Evolutionary conservation across 306 rosid genomes (phyloP), one percentile per base, ranked within the genome.

Genomic region (Erythrophleum fordii): DNA sequence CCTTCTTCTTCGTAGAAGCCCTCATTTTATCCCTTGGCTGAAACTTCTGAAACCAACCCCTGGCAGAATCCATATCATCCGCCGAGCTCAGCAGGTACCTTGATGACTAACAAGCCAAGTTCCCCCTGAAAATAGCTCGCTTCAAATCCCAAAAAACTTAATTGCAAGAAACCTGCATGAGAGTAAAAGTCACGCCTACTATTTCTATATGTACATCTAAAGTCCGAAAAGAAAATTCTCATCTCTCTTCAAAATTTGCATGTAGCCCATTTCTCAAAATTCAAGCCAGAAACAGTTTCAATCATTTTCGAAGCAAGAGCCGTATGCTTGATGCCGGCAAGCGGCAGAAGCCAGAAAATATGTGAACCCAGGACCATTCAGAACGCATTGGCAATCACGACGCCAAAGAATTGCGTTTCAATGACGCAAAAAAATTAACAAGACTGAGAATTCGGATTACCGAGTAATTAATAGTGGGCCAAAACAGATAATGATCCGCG

Each of bases 31-130:
- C 99, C 35, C 94, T 88, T 5, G 97, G 97, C 65, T 95, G 98
- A 81, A 95, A 90, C 90, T 93, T 93, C 5, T 86, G 91, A 51
- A 93, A 71, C 99, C 99, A 95, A 78, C 94, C 89, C 86, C 98
- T 86, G 3, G 99, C 92, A 5, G 97, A 95, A 89, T 95, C 99
- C 99, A 95, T 95, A 35, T 77, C 71, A 20, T 76, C 8, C 34
- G 44, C 25, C 14, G 25, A 68, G 55, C 64, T 60, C 41, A 71
- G 76, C 12, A 34, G 28, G 16, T 16, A 26, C 39, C 82, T 85
- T 69, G 85, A 80, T 69, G 20, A 14, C 75, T 52, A 66, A 48
- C 55, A 65, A 46, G 35, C 48, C 74, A 59, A 29, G 18, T 17
- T 34, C 69, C 46, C 53, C 29, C 64, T 20, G 35, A 58, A 72